Conservation (phyloP, 176 grass and related monocot species). For the Eragrostis nindensis region DNA sequence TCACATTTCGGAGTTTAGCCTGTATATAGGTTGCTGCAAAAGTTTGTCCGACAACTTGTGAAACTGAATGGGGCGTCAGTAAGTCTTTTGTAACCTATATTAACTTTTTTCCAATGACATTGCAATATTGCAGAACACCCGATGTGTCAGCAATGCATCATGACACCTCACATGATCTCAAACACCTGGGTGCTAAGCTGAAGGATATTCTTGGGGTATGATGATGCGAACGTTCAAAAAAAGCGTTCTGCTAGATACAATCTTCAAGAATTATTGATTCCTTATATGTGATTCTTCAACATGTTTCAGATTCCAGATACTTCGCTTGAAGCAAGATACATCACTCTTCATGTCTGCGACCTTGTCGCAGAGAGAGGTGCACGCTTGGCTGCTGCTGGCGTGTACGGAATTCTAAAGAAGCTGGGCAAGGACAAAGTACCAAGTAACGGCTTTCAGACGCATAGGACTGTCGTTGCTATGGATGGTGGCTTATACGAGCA, state of each 20-base stretch:
- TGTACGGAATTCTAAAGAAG: slow-evolving; percentile 87
- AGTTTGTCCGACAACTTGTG: neutral
- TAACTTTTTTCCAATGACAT: slow-evolving; percentile 32
- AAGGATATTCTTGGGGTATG: slow-evolving; percentile 87
- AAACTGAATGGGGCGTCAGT: neutral
- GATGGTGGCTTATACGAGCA: slow-evolving; percentile 91
- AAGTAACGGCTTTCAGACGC: slow-evolving; percentile 22
- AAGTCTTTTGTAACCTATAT: neutral
- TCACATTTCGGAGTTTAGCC: too few relatives aligned
- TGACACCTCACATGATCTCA: slow-evolving; percentile 84
- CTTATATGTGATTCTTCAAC: slow-evolving; percentile 25
- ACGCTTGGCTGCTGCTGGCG: slow-evolving; percentile 71
- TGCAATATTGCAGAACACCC: slow-evolving; percentile 67
- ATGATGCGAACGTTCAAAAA: slow-evolving; percentile 24
- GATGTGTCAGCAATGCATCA: slow-evolving; percentile 96
- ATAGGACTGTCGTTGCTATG: slow-evolving; percentile 65
- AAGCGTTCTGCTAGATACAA: neutral
- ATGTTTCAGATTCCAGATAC: slow-evolving; percentile 57
- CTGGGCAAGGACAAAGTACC: slow-evolving; percentile 57
- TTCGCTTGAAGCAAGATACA: slow-evolving; percentile 74
- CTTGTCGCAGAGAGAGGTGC: slow-evolving; percentile 74
- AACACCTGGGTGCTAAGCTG: slow-evolving; percentile 70
- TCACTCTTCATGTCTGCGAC: slow-evolving; percentile 68
- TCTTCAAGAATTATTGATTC: too few relatives aligned
- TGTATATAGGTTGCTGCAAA: neutral